Evolutionary conservation across 306 rosid species (phyloP).

Genomic region (Alnus rubra): DNA sequence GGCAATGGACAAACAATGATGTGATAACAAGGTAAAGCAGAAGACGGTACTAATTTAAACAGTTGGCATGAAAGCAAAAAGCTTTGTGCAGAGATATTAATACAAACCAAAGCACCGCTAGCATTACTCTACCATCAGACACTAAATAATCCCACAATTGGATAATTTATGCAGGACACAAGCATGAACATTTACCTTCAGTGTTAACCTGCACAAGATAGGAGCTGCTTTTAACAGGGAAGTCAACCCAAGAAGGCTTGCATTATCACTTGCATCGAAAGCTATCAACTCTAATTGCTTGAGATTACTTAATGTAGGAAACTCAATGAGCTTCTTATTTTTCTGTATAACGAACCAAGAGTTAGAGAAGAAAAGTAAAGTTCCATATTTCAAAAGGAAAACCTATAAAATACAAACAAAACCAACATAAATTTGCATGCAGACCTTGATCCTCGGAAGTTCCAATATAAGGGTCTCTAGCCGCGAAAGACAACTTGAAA

Average conservation of each 20-base stretch:
- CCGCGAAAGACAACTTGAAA: neutral
- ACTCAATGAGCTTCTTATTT: too few relatives aligned
- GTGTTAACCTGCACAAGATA: conserved; percentile 1
- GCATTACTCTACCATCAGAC: too few relatives aligned
- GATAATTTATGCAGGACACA: too few relatives aligned
- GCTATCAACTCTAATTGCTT: conserved; percentile 4
- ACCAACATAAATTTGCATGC: neutral
- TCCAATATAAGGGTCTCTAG: neutral
- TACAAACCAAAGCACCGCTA: too few relatives aligned
- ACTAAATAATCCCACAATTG: too few relatives aligned
- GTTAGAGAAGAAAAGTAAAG: neutral
- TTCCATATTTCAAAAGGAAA: neutral
- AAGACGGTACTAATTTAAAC: too few relatives aligned
- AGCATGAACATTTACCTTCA: neutral
- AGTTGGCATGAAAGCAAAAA: too few relatives aligned
- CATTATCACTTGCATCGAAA: neutral
- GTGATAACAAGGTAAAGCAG: too few relatives aligned
- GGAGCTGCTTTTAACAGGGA: conserved; percentile 17
- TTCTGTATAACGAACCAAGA: neutral
- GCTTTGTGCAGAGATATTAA: too few relatives aligned
- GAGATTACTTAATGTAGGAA: neutral
- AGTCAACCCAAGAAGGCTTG: conserved; percentile 5
- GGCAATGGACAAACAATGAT: too few relatives aligned
- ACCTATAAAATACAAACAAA: neutral
- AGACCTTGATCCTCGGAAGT: neutral